Base-by-base conservation (phyloP, 352 stramenopile genomes). In the Phytophthora cajani region DNA sequence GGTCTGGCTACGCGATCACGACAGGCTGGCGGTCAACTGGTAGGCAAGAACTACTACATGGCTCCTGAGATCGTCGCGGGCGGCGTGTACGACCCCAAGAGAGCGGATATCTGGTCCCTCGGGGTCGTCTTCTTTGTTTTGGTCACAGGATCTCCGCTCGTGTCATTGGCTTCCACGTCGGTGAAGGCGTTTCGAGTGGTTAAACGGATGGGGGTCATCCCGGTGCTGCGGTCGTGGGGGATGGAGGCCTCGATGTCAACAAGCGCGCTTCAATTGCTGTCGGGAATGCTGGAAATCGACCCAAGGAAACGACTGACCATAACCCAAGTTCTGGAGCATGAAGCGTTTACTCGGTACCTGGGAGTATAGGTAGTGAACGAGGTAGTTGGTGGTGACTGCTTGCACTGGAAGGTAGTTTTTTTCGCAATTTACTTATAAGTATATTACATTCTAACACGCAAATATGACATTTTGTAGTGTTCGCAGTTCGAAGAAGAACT, bases 21-120 rank as follows among this genome's bases (percentile, higher is more conserved):
- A 17, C 17, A 33, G 1, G 61, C 30, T 17, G 67, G 64, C 50
- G 63, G 69, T 1, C 62, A 71, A 33, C 64, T 63, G 21, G 77
- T 80, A 19, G 79, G 79, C 44, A 87, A 87, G 58, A 76, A 79
- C 58, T 86, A 83, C 73, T 86, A 86, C 63, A 88, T 84, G 75
- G 80, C 78, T 2, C 80, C 78, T 0, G 80, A 88, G 64, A 71
- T 85, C 6, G 75, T 82, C 33, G 65, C 74, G 14, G 72, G 73
- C 8, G 25, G 55, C 19, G 8, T 6, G 32, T 88, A 88, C 67
- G 71, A 84, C 60, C 75, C 80, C 0, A 75, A 77, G 54, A 63
- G 60, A 0, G 78, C 75, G 32, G 46, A 52, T 27, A 16, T 52
- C n/a, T 52, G 46, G 46, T 52, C 46, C 2, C 46, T 52, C 19